A percentile compares a stretch with the other conserved stretches of the same genome.
phyloP scores from a whole-genome alignment of 2,329 filamentous ascomycete genomes.

The Colletotrichum acutatum region DNA sequence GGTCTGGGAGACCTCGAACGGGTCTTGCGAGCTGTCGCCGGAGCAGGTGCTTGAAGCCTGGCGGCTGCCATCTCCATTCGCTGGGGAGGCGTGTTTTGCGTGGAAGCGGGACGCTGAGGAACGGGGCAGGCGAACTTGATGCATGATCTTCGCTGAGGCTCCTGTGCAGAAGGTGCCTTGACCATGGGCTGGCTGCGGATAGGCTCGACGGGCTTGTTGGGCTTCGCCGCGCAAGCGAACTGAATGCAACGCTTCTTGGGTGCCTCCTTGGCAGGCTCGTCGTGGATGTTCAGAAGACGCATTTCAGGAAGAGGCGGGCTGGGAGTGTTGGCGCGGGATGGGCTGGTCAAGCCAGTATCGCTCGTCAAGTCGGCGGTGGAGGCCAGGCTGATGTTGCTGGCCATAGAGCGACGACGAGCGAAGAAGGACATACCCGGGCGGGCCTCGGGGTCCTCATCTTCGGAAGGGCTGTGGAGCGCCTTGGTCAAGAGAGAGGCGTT shows the following conservation, averaged over 20 bases:
- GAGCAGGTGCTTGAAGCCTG: slow-evolving; percentile 14
- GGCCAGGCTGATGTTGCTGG: slow-evolving; percentile 82
- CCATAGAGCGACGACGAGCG: slow-evolving; percentile 71
- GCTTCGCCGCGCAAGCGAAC: slow-evolving; percentile 83
- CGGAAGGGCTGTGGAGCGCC: slow-evolving; percentile 77
- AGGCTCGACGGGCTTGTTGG: slow-evolving; percentile 40
- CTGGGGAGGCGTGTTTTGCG: slow-evolving; percentile 51
- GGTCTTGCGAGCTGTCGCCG: slow-evolving; percentile 42
- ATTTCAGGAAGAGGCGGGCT: slow-evolving; percentile 83
- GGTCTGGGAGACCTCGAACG: slow-evolving; percentile 39
- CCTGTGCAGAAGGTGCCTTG: slow-evolving; percentile 47
- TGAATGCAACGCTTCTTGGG: slow-evolving; percentile 88
- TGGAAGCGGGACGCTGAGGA: slow-evolving; percentile 57
- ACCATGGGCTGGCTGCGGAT: slow-evolving; percentile 44
- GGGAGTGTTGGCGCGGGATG: slow-evolving; percentile 86
- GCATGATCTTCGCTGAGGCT: slow-evolving; percentile 65
- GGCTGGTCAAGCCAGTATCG: slow-evolving; percentile 90
- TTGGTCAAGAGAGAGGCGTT: slow-evolving; percentile 88
- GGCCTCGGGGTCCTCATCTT: slow-evolving; percentile 60
- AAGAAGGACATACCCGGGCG: slow-evolving; percentile 49
- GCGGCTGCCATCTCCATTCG: slow-evolving; percentile 31
- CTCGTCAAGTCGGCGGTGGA: slow-evolving; percentile 95
- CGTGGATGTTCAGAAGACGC: slow-evolving; percentile 54
- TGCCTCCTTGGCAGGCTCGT: slow-evolving; percentile 36
- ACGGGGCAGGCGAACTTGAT: slow-evolving; percentile 80